Evolutionary conservation across 2,329 filamentous ascomycete genomes (phyloP).

Genomic region (Sclerotinia minor): DNA sequence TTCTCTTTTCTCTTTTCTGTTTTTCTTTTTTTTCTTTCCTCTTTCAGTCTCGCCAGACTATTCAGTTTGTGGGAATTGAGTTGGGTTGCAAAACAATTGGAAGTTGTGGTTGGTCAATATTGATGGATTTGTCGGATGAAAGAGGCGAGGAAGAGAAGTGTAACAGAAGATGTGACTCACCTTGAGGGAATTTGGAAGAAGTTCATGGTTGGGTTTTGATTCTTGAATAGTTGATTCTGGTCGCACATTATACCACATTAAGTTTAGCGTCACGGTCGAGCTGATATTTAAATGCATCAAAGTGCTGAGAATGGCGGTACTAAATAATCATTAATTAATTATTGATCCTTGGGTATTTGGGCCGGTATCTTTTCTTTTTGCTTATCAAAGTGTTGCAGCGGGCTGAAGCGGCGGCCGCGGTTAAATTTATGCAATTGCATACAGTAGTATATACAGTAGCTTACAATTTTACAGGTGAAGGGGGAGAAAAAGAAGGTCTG

Average conservation of each 20-base stretch:
- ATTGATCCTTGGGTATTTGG: not conserved
- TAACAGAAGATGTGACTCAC: slow-evolving; percentile 22
- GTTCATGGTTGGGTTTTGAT: slow-evolving; percentile 7
- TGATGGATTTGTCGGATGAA: slow-evolving; percentile 20
- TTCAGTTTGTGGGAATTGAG: slow-evolving; percentile 5
- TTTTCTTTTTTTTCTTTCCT: not conserved
- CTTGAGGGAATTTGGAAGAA: not conserved
- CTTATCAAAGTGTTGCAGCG: slow-evolving; percentile 5
- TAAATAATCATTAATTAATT: not conserved
- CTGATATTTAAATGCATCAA: not conserved
- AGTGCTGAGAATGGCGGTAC: not conserved
- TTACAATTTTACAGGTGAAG: not conserved
- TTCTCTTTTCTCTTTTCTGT: not conserved
- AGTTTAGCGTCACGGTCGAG: not conserved
- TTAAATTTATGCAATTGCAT: slow-evolving; percentile 10
- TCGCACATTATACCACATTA: slow-evolving; percentile 12
- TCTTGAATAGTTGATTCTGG: too few relatives aligned
- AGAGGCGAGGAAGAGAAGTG: slow-evolving; percentile 14
- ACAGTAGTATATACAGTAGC: not conserved
- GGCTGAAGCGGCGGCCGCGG: slow-evolving; percentile 20
- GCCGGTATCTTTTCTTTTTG: not conserved
- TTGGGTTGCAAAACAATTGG: slow-evolving; percentile 20
- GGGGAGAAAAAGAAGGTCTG: not conserved
- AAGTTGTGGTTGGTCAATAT: slow-evolving; percentile 20
- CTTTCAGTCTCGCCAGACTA: not conserved